Evolutionary conservation across 2,329 filamentous ascomycete genomes (phyloP), one percentile per base, ranked within the genome.

Genomic region (Beauveria scarabaeidicola): DNA sequence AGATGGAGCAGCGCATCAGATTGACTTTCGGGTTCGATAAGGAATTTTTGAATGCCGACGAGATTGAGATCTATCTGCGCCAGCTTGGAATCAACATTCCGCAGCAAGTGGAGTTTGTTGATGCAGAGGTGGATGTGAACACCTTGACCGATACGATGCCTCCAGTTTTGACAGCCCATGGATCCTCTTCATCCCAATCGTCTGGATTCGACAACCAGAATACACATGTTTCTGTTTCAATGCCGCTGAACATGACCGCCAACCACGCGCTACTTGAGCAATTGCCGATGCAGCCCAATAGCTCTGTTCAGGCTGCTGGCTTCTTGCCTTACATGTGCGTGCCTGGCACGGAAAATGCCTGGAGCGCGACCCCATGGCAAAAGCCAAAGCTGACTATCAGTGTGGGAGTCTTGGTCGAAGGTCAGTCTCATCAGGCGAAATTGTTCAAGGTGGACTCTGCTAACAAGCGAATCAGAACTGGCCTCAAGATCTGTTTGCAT

Each of bases 31-130:
- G 84, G 0, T 88, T 86, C 62, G 81, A 88, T 61, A 89, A 89
- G 5, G 83, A 89, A 54, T 94, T 90, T 77, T 89, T 88, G 65
- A 89, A 94, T 67, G 75, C 85, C 0, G 81, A 89, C 61, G 90
- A 94, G 69, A 85, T 91, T 0, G 88, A 94, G 70, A 78, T 82
- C 13, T 94, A 91, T 68, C 74, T 95, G 3, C 80, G 79, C 44
- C 78, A 81, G 53, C 80, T 81, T 32, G 85, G 85, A 5, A 81
- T 91, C 32, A 69, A 76, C 50, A 84, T 91, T 55, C 81, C 87
- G 10, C 78, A 81, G 0, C 75, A 77, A 10, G 77, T 81, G 10
- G 85, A 88, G 19, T 85, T 81, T 58, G 76, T 88, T 1, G 80
- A 81, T 52, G 80, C 81, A 9, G 79, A 87, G 52, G 71, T 88